Evolutionary conservation across 2,329 filamentous ascomycete species (phyloP).

Genomic region (Pseudopithomyces chartarum): DNA sequence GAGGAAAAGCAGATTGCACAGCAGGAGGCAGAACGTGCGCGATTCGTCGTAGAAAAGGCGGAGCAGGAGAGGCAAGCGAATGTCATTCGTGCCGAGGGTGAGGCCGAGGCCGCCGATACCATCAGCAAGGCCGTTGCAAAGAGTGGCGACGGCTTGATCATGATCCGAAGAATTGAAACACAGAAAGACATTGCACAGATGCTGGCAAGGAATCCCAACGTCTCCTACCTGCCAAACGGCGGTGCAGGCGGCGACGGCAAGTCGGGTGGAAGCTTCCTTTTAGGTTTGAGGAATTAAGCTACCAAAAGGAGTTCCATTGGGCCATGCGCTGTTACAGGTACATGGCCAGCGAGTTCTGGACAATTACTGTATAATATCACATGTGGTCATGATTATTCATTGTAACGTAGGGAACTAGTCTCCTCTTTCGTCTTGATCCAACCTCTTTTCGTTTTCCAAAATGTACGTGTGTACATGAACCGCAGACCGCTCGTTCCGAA

Average conservation of each 20-base stretch:
- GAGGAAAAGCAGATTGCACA: conserved; percentile 99
- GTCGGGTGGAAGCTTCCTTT: conserved; percentile 66
- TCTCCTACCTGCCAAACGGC: conserved; percentile 88
- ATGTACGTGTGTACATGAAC: neutral
- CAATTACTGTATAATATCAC: conserved; percentile 40
- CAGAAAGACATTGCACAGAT: conserved; percentile 94
- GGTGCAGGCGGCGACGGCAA: conserved; percentile 59
- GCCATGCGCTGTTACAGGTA: conserved; percentile 16
- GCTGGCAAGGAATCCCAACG: conserved; percentile 87
- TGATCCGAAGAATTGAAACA: conserved; percentile 97
- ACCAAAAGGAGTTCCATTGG: neutral
- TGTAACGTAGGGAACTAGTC: conserved; percentile 42
- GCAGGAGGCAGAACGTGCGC: conserved; percentile 94
- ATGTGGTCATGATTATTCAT: conserved; percentile 28
- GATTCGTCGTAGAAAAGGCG: conserved; percentile 98
- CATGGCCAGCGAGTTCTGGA: conserved; percentile 27
- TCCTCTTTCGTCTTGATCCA: conserved; percentile 31
- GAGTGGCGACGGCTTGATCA: conserved; percentile 88
- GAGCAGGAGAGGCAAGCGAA: conserved; percentile 99
- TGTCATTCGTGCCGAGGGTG: conserved; percentile 96
- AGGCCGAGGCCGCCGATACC: conserved; percentile 94
- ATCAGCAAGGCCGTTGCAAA: conserved; percentile 94
- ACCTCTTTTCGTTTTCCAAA: neutral
- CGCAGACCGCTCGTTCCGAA: neutral
- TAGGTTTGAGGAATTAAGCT: conserved; percentile 63